Evolutionary conservation across 2,329 filamentous ascomycete species (phyloP).

Genomic region (Graphilbum ipis-grandicollis): DNA sequence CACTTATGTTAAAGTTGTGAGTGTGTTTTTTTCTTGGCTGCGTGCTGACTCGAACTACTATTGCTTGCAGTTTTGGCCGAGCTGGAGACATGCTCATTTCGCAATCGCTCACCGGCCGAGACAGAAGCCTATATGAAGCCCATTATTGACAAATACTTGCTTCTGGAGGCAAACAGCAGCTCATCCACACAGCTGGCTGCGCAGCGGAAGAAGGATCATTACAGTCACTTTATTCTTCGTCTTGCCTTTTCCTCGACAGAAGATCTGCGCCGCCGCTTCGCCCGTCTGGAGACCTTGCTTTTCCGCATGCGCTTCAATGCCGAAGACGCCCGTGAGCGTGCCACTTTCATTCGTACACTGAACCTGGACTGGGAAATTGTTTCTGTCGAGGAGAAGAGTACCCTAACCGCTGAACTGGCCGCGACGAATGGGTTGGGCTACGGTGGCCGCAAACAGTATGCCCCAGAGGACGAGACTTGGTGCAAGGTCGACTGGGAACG

Average conservation of each 20-base stretch:
- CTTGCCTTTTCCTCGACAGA: slow-evolving; percentile 86
- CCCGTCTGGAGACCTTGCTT: slow-evolving; percentile 72
- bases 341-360: slow-evolving; percentile 58
- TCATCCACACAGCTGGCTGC: slow-evolving; percentile 37
- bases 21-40: background rate
- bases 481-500: slow-evolving; percentile 95
- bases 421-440: slow-evolving; percentile 26
- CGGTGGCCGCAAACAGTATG: slow-evolving; percentile 17
- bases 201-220: slow-evolving; percentile 89
- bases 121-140: slow-evolving; percentile 71
- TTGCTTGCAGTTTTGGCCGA: slow-evolving; percentile 54
- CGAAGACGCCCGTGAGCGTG: slow-evolving; percentile 58
- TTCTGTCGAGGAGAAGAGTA: slow-evolving; percentile 56
- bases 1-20: background rate
- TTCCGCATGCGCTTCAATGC: slow-evolving; percentile 67
- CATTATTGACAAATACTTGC: slow-evolving; percentile 73
- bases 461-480: slow-evolving; percentile 65
- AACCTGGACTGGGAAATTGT: slow-evolving; percentile 77
- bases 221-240: slow-evolving; percentile 90
- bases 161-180: slow-evolving; percentile 60
- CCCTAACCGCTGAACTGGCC: slow-evolving; percentile 42
- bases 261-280: slow-evolving; percentile 74
- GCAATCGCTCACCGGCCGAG: slow-evolving; percentile 73
- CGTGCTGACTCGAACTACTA: background rate
- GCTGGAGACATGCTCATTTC: slow-evolving; percentile 86